Evolutionary conservation across 441 rosid genomes (phyloP), one percentile per base, ranked within the genome.

Genomic region (Euphorbia celastroides): DNA sequence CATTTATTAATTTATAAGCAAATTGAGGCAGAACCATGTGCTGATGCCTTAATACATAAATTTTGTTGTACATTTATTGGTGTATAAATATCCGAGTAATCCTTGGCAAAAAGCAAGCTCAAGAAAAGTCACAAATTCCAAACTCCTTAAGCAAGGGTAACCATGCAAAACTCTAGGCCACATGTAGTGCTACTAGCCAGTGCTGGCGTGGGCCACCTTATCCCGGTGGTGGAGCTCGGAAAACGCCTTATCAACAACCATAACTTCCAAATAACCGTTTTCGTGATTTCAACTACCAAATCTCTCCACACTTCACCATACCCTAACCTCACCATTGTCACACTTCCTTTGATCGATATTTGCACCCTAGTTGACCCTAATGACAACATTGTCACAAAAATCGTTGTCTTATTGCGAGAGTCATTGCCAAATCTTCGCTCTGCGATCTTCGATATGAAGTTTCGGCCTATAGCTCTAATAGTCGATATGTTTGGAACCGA

Each of bases 401-500:
- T 84, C 5, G 20, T 59, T 0, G 57, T 76, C 46, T 67, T 76
- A 66, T 65, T 81, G 77, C 80, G 77, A 0, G 73, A 72, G 42
- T 64, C 73, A 2, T 1, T 73, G 23, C 78, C 78, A 0, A 27
- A 57, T 14, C 65, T 81, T 19, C 75, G 76, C 26, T 68, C 78
- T 0, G 66, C 65, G 9, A 72, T 83, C 22, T 48, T 56, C 0
- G 62, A 22, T 6, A 63, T 78, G 84, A 60, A 70, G 44, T 16
- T 23, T 23, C 74, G 30, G 0, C 89, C 86, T 0, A 57, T 65
- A 0, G 81, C 73, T 31, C 72, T 87, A 26, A 58, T 89, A 0
- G 85, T 80, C 5, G 89, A 87, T 61, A 55, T 84, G 30, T 80
- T 87, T 16, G 87, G 88, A 54, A 82, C 83, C 2, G 85, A 84